Evolutionary conservation across 2,329 filamentous ascomycete genomes (phyloP).

Genomic region (Colletotrichum salicis): DNA sequence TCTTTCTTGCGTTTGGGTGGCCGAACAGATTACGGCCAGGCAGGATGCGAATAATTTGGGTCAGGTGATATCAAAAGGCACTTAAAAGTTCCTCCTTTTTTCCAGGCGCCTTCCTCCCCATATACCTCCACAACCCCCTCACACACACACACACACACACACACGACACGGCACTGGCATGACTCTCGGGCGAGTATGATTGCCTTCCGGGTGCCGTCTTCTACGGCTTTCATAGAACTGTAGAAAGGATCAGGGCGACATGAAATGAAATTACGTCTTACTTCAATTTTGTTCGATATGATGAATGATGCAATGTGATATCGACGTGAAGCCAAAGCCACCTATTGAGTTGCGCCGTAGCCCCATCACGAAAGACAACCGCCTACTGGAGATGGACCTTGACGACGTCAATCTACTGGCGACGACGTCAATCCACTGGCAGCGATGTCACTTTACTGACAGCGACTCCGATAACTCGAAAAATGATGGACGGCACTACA

Average conservation of each 20-base stretch:
- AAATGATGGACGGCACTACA: too few species aligned
- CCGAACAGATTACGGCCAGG: slow-evolving; percentile 33
- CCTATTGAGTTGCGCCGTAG: too few species aligned
- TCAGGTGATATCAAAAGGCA: slow-evolving; percentile 37
- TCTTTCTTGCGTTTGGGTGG: slow-evolving; percentile 36
- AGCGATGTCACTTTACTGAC: too few species aligned
- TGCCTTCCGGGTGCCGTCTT: slow-evolving; percentile 35
- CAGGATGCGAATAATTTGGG: slow-evolving; percentile 37
- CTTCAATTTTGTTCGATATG: slow-evolving; percentile 10
- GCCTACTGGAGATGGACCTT: too few species aligned
- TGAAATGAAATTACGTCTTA: slow-evolving; percentile 39
- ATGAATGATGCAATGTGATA: not conserved
- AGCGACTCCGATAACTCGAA: too few species aligned
- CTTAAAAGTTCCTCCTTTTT: slow-evolving; percentile 38
- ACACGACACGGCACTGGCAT: slow-evolving; percentile 33
- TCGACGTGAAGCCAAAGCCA: too few species aligned
- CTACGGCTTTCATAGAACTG: slow-evolving; percentile 38
- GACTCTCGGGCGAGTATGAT: slow-evolving; percentile 30
- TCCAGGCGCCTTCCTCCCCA: slow-evolving; percentile 29
- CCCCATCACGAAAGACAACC: too few species aligned
- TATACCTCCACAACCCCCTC: slow-evolving; percentile 31
- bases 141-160: slow-evolving; percentile 31
- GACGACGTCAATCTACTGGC: too few species aligned
- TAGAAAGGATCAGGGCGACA: slow-evolving; percentile 38
- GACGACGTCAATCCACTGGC: too few species aligned